Conservation (phyloP, 305 asterid species). For the Rubia tinctorum region DNA sequence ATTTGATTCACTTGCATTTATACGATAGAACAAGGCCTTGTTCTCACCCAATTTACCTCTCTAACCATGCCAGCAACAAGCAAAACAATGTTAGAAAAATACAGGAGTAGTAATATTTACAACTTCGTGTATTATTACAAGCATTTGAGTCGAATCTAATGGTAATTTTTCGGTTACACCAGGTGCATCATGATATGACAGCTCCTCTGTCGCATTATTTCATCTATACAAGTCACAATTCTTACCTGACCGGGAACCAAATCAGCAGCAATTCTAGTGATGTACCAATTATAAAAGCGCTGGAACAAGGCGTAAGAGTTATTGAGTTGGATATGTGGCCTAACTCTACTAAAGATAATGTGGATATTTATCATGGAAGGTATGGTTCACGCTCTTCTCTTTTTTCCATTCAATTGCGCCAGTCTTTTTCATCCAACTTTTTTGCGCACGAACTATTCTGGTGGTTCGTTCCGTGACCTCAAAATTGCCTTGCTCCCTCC, state of each 20-base stretch:
- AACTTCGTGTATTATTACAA: not conserved
- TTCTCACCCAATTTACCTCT: not conserved
- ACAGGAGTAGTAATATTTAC: not conserved
- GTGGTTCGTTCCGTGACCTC: not conserved
- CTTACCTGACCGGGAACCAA: slow-evolving; percentile 86
- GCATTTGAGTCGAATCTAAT: not conserved
- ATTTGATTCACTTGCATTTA: too few relatives aligned
- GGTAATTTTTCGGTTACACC: slow-evolving; percentile 1
- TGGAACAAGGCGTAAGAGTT: slow-evolving; percentile 69
- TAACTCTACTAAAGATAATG: slow-evolving; percentile 54
- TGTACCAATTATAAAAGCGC: slow-evolving; percentile 58
- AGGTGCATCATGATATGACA: slow-evolving; percentile 79
- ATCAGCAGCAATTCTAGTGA: slow-evolving; percentile 75
- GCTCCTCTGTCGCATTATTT: slow-evolving; percentile 81
- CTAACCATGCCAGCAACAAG: not conserved
- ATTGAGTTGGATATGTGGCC: slow-evolving; percentile 94
- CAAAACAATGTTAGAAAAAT: too few relatives aligned
- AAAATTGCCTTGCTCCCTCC: not conserved
- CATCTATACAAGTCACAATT: slow-evolving; percentile 76
- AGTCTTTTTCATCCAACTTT: too few relatives aligned
- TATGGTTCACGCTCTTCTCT: slow-evolving; percentile 39
- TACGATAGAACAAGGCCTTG: too few relatives aligned
- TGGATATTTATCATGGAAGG: slow-evolving; percentile 85
- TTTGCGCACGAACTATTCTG: not conserved
- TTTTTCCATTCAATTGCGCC: not conserved